Percentiles rank a stretch among this genome's conserved stretches.
Conservation (phyloP, 352 stramenopile species). For the Sclerospora graminicola region DNA sequence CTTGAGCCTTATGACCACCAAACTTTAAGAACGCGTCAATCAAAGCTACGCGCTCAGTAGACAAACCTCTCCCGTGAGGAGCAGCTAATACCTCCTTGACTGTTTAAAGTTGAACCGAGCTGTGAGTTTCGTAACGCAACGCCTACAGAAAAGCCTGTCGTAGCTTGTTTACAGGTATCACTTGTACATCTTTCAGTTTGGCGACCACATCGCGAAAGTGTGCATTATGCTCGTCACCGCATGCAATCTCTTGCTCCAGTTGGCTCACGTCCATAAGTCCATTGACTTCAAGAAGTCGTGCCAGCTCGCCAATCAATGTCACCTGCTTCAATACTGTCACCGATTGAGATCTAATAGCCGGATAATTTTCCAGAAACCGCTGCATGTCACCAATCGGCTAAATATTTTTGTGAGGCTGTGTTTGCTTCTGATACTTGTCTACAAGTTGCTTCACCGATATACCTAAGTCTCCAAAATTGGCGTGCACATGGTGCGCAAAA, state of each 20-base stretch:
- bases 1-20: constrained; percentile 44
- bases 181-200: constrained; percentile 73
- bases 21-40: constrained; percentile 68
- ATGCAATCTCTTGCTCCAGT: constrained; percentile 91
- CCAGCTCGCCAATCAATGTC: constrained; percentile 96
- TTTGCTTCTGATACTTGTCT: constrained; percentile 78
- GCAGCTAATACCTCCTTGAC: constrained; percentile 59
- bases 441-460: constrained; percentile 95
- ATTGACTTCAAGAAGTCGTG: constrained; percentile 93
- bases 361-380: constrained; percentile 96
- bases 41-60: constrained; percentile 38
- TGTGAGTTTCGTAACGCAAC: constrained; percentile 94
- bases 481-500: constrained; percentile 93
- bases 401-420: constrained; percentile 80
- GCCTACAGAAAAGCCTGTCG: constrained; percentile 97
- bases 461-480: constrained; percentile 97
- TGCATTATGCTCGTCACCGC: constrained; percentile 68
- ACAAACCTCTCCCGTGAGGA: constrained; percentile 23
- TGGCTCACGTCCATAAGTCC: constrained; percentile 97
- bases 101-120: constrained; percentile 67
- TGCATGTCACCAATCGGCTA: constrained; percentile 97
- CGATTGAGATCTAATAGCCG: constrained; percentile 90
- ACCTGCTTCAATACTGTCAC: constrained; percentile 99
- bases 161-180: constrained; percentile 96
- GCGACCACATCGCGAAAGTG: constrained; percentile 77